Evolutionary conservation across 192 early-diverging fungal genomes (phyloP), one percentile per base, ranked within the genome.

Genomic region (Helicostylum pulchrum): DNA sequence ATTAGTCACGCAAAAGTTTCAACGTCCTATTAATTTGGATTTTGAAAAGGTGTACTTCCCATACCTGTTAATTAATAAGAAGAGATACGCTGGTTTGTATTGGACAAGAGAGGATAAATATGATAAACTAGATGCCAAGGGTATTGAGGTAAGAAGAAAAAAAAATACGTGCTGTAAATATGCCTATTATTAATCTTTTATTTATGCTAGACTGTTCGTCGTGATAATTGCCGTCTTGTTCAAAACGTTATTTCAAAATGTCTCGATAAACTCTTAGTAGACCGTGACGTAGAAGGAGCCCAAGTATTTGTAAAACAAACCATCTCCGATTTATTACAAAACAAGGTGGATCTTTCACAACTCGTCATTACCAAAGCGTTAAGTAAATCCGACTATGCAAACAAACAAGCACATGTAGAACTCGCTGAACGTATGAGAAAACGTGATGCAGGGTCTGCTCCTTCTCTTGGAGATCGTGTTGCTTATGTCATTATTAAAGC

Each of bases 1-100:
- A 15, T 77, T 82, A 73, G 94, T 99, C 2, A 96, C 97, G 7
- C 76, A 66, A 20, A 81, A 90, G 64, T 99, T 99, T 67, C 73
- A 93, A 20, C 84, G 79, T 12, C 97, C 95, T 2, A 99, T 99
- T 78, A 97, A 97, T 68, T 79, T 99, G n/a, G 96, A 99, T 71
- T 99, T 99, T 66, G 95, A 99, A 71, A 99, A 99, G 70, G 94
- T 97, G n/a, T 98, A 99, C 57, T 98, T 89, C 64, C 95, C 95
- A 19, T 99, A 98, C 71, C 72, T 99, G 58, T 77, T 99, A 34
- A 98, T 99, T 66, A 98, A 90, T 85, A 99, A 99, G 78, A 99
- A 99, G 80, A 85, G 94, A 39, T 99, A 98, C 75, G 95, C 95
- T 34, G 97, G 95, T 15, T 72, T 99, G 15, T 99, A 97, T 75